These are phyloP conservation scores for Suillus clintonianus DNA, from an alignment of 768 basidiomycete genomes.

Conservation along the genomic window DNA sequence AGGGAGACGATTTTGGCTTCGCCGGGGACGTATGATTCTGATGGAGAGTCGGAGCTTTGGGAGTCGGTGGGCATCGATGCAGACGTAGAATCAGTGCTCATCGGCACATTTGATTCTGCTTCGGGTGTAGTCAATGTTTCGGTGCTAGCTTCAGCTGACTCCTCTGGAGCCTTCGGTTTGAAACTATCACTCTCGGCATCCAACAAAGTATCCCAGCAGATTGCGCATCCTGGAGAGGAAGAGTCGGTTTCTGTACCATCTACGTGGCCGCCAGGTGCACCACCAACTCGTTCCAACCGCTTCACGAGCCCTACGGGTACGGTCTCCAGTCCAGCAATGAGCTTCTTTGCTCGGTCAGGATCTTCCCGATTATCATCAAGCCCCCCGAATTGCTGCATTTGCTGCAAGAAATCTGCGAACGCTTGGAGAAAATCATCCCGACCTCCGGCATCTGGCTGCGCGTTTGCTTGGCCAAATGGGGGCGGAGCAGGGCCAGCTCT, in stretches of 20 bases:
- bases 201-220: conserved; percentile 75
- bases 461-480: background rate
- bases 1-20: conserved; percentile 60
- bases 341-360: conserved; percentile 63
- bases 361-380: conserved; percentile 52
- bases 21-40: conserved; percentile 10
- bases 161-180: conserved; percentile 14
- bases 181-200: conserved; percentile 43
- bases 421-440: conserved; percentile 25
- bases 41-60: conserved; percentile 9
- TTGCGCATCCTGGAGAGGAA: conserved; percentile 55
- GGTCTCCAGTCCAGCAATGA: conserved; percentile 64
- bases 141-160: background rate
- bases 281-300: conserved; percentile 55
- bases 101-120: conserved; percentile 10
- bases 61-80: conserved; percentile 6
- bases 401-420: conserved; percentile 30
- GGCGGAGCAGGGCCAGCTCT: conserved; percentile 12
- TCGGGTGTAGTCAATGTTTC: background rate
- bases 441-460: background rate
- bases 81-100: conserved; percentile 21
- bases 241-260: conserved; percentile 35
- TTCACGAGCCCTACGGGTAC: conserved; percentile 68
- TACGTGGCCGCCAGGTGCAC: conserved; percentile 34
- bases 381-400: conserved; percentile 19